Percentiles rank a stretch among this genome's conserved stretches.
Evolutionary conservation across 805 yeast genomes (phyloP).

Genomic region (Candida loeiensis): DNA sequence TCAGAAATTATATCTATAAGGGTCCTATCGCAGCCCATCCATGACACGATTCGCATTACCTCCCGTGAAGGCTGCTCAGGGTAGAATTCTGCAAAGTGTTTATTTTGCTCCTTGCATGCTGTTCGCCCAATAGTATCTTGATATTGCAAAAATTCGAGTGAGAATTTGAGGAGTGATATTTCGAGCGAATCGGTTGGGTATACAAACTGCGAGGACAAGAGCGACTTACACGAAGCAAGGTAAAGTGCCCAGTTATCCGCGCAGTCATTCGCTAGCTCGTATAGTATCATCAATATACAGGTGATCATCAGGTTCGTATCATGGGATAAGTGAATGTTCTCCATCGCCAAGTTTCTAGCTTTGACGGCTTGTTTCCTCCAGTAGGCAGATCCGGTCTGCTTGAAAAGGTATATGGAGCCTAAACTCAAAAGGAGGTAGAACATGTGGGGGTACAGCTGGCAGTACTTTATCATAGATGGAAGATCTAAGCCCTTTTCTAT

Average conservation of each 20-base stretch:
- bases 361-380: slow-evolving; percentile 19
- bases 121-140: slow-evolving; percentile 28
- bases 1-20: slow-evolving; percentile 25
- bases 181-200: slow-evolving; percentile 20
- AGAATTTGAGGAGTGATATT: slow-evolving; percentile 17
- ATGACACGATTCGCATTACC: slow-evolving; percentile 18
- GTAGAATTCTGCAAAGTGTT: slow-evolving; percentile 15
- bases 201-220: slow-evolving; percentile 16
- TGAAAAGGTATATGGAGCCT: slow-evolving; percentile 24
- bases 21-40: slow-evolving; percentile 32
- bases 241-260: slow-evolving; percentile 21
- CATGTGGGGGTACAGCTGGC: slow-evolving; percentile 19
- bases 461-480: slow-evolving; percentile 21
- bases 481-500: slow-evolving; percentile 25
- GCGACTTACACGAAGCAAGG: slow-evolving; percentile 17
- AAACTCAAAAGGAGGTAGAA: slow-evolving; percentile 24
- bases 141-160: slow-evolving; percentile 23
- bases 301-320: slow-evolving; percentile 19
- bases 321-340: slow-evolving; percentile 9
- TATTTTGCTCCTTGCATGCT: slow-evolving; percentile 25
- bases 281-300: slow-evolving; percentile 21
- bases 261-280: slow-evolving; percentile 27
- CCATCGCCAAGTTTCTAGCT: slow-evolving; percentile 18
- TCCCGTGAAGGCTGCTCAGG: background rate
- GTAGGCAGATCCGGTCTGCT: slow-evolving; percentile 11